Conservation (phyloP, 106 monocot species). For the Dendrobium officinale region DNA sequence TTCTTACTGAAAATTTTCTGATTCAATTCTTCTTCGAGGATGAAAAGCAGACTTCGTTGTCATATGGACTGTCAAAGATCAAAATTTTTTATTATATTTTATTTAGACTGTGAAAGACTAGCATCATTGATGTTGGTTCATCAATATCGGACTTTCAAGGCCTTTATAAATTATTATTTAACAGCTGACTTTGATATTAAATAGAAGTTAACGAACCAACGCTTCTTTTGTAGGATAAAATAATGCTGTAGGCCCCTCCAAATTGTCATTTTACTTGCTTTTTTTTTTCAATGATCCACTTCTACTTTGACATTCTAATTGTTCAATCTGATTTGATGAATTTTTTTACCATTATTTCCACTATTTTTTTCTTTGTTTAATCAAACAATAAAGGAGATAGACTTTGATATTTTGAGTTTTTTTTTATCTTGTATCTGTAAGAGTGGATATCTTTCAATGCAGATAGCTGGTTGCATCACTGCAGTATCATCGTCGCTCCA, state of each 20-base stretch:
- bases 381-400: too few species aligned
- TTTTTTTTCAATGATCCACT: not conserved
- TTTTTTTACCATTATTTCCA: too few species aligned
- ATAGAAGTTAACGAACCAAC: too few species aligned
- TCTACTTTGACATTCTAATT: not conserved
- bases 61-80: too few species aligned
- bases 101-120: not conserved
- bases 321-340: not conserved
- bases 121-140: not conserved
- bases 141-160: not conserved
- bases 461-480: constrained; percentile 50
- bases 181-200: not conserved
- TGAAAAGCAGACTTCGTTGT: too few species aligned
- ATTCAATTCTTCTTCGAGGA: not conserved
- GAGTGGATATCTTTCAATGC: constrained; percentile 1
- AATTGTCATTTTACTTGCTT: not conserved
- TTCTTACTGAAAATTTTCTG: not conserved
- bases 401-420: not conserved
- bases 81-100: not conserved
- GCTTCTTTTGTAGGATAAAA: not conserved
- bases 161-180: not conserved
- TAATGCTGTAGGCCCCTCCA: not conserved
- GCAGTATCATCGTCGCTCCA: constrained; percentile 61
- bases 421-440: not conserved
- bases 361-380: too few species aligned